Evolutionary conservation across 192 early-diverging fungal species (phyloP).

Genomic region (Umbelopsis isabellina): DNA sequence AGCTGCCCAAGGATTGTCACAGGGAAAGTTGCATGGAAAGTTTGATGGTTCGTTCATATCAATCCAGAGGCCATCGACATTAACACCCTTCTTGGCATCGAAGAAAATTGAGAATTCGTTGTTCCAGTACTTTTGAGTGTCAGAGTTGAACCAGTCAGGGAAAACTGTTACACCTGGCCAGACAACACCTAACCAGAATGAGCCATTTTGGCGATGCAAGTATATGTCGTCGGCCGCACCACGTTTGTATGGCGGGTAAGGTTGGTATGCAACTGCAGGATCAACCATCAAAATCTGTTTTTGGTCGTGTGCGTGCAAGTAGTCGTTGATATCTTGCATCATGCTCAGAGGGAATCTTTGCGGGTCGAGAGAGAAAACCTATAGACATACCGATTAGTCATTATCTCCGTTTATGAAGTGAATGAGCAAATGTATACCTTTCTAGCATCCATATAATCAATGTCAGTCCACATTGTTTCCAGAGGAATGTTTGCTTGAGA

Average conservation of each 20-base stretch:
- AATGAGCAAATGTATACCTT: neutral
- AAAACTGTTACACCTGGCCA: slow-evolving; percentile 66
- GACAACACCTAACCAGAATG: slow-evolving; percentile 48
- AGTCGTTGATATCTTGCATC: slow-evolving; percentile 48
- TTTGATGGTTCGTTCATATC: slow-evolving; percentile 64
- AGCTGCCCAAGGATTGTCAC: slow-evolving; percentile 9
- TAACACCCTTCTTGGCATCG: slow-evolving; percentile 14
- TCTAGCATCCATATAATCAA: slow-evolving; percentile 25
- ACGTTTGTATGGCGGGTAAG: slow-evolving; percentile 53
- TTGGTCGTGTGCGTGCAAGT: slow-evolving; percentile 50
- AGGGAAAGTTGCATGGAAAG: slow-evolving; percentile 21
- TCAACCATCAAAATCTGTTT: slow-evolving; percentile 61
- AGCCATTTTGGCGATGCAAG: slow-evolving; percentile 55
- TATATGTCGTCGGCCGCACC: slow-evolving; percentile 56
- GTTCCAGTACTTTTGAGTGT: slow-evolving; percentile 54
- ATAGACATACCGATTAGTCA: slow-evolving; percentile 52
- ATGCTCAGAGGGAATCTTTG: slow-evolving; percentile 51
- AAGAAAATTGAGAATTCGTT: slow-evolving; percentile 38
- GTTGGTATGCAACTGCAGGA: slow-evolving; percentile 53
- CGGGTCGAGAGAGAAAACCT: slow-evolving; percentile 58
- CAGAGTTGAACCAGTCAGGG: slow-evolving; percentile 64
- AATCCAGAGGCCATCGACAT: slow-evolving; percentile 66
- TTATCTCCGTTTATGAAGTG: neutral
- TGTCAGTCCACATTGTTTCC: slow-evolving; percentile 47
- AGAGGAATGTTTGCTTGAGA: slow-evolving; percentile 58